Percentiles rank a stretch among this genome's conserved stretches.
Evolutionary conservation across 177 flowering plant genomes (phyloP).

Genomic region (Vitis hybrid): DNA sequence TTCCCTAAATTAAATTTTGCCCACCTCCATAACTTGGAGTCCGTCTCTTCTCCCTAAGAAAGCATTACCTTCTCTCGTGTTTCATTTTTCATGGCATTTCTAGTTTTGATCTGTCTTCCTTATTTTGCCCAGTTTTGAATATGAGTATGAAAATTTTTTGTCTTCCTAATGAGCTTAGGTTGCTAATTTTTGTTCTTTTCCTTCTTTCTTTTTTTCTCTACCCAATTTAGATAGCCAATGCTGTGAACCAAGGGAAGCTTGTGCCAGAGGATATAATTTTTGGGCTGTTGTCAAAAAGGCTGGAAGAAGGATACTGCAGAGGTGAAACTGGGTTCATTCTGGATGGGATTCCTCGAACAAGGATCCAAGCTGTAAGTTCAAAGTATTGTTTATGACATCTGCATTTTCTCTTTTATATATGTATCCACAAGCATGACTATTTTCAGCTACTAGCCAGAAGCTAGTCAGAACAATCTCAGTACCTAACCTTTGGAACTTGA

Average conservation of each 20-base stretch:
- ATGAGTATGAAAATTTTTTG: not conserved
- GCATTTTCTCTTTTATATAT: not conserved
- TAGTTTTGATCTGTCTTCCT: too few relatives aligned
- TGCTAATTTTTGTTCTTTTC: not conserved
- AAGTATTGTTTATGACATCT: not conserved
- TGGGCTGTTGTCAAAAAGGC: constrained; percentile 76
- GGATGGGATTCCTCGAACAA: constrained; percentile 74
- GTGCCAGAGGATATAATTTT: constrained; percentile 83
- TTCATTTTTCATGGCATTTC: not conserved
- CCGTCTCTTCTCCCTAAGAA: too few relatives aligned
- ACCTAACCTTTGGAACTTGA: too few relatives aligned
- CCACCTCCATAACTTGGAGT: too few relatives aligned
- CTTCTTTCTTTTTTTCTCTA: not conserved
- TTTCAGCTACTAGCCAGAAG: too few relatives aligned
- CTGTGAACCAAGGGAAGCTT: constrained; percentile 73
- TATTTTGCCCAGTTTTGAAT: not conserved
- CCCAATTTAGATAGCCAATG: constrained; percentile 62
- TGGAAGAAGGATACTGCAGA: constrained; percentile 74
- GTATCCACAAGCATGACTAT: too few relatives aligned
- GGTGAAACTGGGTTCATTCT: constrained; percentile 80
- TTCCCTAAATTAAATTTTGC: too few relatives aligned
- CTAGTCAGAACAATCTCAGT: too few relatives aligned
- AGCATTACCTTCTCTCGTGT: not conserved
- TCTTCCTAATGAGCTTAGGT: not conserved
- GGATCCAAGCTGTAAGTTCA: constrained; percentile 81